Conservation (phyloP, 345 rosid genomes). For the Citrus reticulata region DNA sequence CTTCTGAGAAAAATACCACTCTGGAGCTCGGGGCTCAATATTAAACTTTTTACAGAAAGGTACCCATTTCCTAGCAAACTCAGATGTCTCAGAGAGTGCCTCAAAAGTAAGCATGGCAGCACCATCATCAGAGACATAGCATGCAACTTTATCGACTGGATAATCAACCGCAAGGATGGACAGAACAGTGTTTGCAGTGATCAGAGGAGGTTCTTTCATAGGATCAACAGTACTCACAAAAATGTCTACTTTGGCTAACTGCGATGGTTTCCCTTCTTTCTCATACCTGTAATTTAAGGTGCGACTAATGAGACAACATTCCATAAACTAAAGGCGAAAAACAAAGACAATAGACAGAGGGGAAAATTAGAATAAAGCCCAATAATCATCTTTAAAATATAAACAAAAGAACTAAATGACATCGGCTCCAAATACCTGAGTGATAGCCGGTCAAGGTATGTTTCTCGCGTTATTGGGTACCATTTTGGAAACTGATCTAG, state of each 20-base stretch:
- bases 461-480: constrained; percentile 87
- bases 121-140: constrained; percentile 99
- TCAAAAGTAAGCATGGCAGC: constrained; percentile 99
- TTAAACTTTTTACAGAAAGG: constrained; percentile 91
- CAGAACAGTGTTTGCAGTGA: constrained; percentile 96
- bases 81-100: constrained; percentile 97
- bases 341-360: background rate
- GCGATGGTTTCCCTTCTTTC: constrained; percentile 94
- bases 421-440: constrained; percentile 50
- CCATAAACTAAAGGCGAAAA: background rate
- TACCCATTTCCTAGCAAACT: constrained; percentile 97
- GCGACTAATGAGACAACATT: background rate
- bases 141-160: constrained; percentile 90
- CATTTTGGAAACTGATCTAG: constrained; percentile 98
- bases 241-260: constrained; percentile 69
- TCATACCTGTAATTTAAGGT: constrained; percentile 62
- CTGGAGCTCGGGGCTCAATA: constrained; percentile 98
- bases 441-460: constrained; percentile 92
- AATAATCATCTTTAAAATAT: background rate
- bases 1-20: constrained; percentile 94
- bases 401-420: background rate
- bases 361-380: background rate
- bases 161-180: constrained; percentile 98
- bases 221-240: constrained; percentile 99
- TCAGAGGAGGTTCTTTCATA: constrained; percentile 93